Evolutionary conservation across 2,329 filamentous ascomycete genomes (phyloP), one percentile per base, ranked within the genome.

Genomic region (Cladosporium sp.): DNA sequence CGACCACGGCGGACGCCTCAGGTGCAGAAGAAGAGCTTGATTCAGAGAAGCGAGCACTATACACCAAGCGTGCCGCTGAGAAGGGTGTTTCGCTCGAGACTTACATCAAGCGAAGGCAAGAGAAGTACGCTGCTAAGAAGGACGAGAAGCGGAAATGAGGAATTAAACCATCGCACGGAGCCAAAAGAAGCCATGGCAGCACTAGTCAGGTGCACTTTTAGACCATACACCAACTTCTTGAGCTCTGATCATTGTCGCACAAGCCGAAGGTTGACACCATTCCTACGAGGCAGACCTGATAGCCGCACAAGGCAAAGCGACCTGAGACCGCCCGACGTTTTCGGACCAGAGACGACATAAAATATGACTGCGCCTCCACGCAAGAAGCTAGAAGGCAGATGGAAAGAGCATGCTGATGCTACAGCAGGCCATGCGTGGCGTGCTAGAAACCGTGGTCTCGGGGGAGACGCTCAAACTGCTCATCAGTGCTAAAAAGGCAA

Each of bases 1-100:
- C 63, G 61, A 21, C 43, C 11, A 46, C 63, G 60, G 53, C 61
- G 64, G 65, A 67, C 62, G 61, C 56, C 25, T 46, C 56, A 36
- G 28, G 53, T 26, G 57, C 60, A 58, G 53, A 64, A 48, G 51
- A 67, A 43, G 57, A 57, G 77, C 18, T 71, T 21, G 63, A 72
- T 1, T 58, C 70, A 1, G 66, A 71, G 21, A 76, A 79, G 64
- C 71, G 70, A 23, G 66, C 67, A 11, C 64, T 72, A 16, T 79
- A 78, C 69, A 71, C 72, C 36, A 64, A 71, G 18, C 75, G 77
- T 32, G 79, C 79, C 1, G 71, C 70, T 0, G 71, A 70, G 21
- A 81, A 80, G 68, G 72, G 75, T 14, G 72, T 80, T 51, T 72
- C 76, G 0, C 68, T 80, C 6, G 75, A 79, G 46, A 69, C 71